Evolutionary conservation across 2,329 filamentous ascomycete species (phyloP), one percentile per base, ranked within the genome.

Genomic region (Epichloe typhina): DNA sequence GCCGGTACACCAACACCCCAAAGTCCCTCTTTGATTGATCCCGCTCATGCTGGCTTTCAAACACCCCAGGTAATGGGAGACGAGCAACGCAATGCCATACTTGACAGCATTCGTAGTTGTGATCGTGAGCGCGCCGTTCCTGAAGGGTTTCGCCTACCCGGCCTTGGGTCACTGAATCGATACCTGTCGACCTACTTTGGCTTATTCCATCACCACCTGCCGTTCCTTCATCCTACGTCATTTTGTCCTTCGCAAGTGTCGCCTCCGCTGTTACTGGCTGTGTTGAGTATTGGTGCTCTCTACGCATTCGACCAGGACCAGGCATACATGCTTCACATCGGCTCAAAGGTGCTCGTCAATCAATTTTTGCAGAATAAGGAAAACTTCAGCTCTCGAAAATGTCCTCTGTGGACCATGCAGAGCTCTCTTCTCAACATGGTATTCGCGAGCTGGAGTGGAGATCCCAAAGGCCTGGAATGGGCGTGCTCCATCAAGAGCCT

Each of bases 401-500:
- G 91, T 62, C 93, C 93, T 4, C 71, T 98, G 13, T 97, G 93
- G 91, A 93, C 91, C 46, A 97, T 97, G 88, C 93, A 98, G 66
- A 88, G 88, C 66, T 95, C 90, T 3, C 73, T 98, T 50, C 75
- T 98, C 52, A 98, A 98, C 74, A 97, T 97, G 93, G 84, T 96
- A 57, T 97, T 98, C 66, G 89, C 93, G 50, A 97, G 90, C 74
- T 98, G 93, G 93, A 97, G 93, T 66, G 93, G 93, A 61, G 93
- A 97, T 63, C 86, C 93, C 37, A 97, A 96, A 69, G 93, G 93
- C 38, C 77, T 98, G 3, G 93, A 98, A 68, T 98, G 93, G 93
- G 90, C 93, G 37, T 97, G 91, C 68, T 97, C 93, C 2, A 97
- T 98, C 70, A 97, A 97, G 79, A 95, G 89, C 73, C 76, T 97